phyloP scores from a whole-genome alignment of 2,329 filamentous ascomycete genomes.

The Cryoendolithus antarcticus region DNA sequence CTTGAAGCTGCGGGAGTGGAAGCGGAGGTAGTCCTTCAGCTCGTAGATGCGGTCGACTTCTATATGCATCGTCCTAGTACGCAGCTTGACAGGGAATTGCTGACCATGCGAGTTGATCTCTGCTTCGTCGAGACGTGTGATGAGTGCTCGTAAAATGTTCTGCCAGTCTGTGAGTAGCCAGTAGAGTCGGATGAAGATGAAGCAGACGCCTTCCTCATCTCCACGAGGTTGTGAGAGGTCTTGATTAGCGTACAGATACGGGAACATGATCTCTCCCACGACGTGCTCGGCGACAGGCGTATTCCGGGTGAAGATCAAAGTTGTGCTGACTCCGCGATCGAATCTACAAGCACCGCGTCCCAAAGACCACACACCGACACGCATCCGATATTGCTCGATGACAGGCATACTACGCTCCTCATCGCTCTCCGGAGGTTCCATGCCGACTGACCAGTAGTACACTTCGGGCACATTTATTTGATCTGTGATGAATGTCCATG shows the following conservation, averaged over 20 bases:
- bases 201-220: constrained; percentile 25
- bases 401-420: constrained; percentile 11
- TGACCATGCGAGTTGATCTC: constrained; percentile 23
- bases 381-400: constrained; percentile 23
- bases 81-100: constrained; percentile 18
- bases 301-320: constrained; percentile 24
- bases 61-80: constrained; percentile 11
- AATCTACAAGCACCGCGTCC: constrained; percentile 21
- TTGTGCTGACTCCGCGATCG: constrained; percentile 19
- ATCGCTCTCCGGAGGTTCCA: constrained; percentile 15
- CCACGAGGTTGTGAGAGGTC: constrained; percentile 21
- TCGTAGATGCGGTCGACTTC: constrained; percentile 24
- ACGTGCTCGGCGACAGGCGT: constrained; percentile 21
- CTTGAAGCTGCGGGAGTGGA: constrained; percentile 22
- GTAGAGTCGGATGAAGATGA: constrained; percentile 23
- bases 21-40: constrained; percentile 24
- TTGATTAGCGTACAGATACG: constrained; percentile 20
- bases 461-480: constrained; percentile 27
- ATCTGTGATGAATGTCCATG: constrained; percentile 26
- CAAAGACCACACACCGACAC: constrained; percentile 24
- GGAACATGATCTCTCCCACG: constrained; percentile 22
- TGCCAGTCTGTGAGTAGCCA: constrained; percentile 26
- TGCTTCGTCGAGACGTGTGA: constrained; percentile 22
- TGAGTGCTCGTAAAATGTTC: constrained; percentile 25
- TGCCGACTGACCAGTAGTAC: constrained; percentile 25